phyloP scores from a whole-genome alignment of 2,329 filamentous ascomycete species.

The Gnomoniopsis sp. region DNA sequence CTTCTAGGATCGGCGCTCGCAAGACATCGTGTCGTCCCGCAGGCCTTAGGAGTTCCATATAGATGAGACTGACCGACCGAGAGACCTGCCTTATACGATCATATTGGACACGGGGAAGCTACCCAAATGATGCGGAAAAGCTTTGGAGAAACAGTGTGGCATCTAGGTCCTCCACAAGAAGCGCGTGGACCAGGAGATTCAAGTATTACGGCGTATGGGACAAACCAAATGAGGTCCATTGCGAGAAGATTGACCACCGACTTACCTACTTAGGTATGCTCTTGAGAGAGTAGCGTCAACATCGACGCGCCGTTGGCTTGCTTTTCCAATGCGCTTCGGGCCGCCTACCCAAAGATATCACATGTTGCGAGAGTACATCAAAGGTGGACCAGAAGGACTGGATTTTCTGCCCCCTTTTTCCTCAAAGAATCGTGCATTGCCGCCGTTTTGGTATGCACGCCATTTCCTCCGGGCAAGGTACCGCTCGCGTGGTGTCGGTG shows the following conservation, averaged over 20 bases:
- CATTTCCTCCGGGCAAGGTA: background rate
- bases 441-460: background rate
- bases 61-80: background rate
- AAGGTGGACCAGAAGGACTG: background rate
- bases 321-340: slow-evolving; percentile 8
- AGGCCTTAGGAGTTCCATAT: background rate
- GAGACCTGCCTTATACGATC: background rate
- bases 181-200: too few species aligned
- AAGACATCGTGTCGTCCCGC: background rate
- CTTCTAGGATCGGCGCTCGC: background rate
- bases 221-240: too few species aligned
- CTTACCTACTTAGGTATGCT: background rate
- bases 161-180: too few species aligned
- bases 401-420: background rate
- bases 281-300: background rate
- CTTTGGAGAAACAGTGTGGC: too few species aligned
- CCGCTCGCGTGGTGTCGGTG: background rate
- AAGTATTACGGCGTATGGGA: too few species aligned
- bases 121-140: too few species aligned
- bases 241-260: too few species aligned
- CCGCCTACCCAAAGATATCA: background rate
- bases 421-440: background rate
- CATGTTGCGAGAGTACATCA: background rate
- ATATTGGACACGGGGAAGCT: background rate
- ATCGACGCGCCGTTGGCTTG: background rate